Percentiles rank a stretch among this genome's conserved stretches.
phyloP scores from a whole-genome alignment of 2,329 filamentous ascomycete species.

The Metarhizium sp. region DNA sequence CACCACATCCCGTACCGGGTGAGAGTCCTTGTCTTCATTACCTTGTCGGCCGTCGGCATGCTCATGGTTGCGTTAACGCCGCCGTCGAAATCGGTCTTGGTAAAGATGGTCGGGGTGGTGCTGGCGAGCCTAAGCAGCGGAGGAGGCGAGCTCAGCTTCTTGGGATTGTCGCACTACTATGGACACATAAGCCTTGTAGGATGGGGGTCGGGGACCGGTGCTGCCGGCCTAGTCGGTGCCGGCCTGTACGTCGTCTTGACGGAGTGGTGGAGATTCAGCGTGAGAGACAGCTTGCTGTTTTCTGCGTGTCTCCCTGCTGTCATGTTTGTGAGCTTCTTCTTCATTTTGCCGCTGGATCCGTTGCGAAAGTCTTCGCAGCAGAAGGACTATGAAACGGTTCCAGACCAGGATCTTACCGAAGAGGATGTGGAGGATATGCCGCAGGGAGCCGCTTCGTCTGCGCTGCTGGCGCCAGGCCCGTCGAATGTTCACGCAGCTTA shows the following conservation, averaged over 20 bases:
- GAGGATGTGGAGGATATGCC: constrained; percentile 26
- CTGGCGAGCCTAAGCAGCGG: constrained; percentile 80
- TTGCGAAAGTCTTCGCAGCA: constrained; percentile 37
- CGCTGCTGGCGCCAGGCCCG: constrained; percentile 37
- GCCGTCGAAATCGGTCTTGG: constrained; percentile 50
- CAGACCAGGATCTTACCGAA: constrained; percentile 29
- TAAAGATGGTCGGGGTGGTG: constrained; percentile 75
- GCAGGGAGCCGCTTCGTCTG: constrained; percentile 33
- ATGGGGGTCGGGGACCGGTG: constrained; percentile 89
- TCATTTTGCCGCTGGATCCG: constrained; percentile 61
- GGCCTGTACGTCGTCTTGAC: constrained; percentile 83
- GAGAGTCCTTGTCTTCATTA: constrained; percentile 66
- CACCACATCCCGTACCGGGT: constrained; percentile 72
- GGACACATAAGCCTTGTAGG: constrained; percentile 77
- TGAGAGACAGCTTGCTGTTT: constrained; percentile 63
- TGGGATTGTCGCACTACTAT: constrained; percentile 89
- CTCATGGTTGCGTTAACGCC: constrained; percentile 77
- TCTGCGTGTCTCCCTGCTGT: constrained; percentile 71
- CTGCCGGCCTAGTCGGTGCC: constrained; percentile 77
- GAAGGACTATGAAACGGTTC: constrained; percentile 46
- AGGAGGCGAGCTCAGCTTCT: constrained; percentile 80
- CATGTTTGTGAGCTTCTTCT: constrained; percentile 83
- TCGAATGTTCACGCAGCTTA: constrained; percentile 27
- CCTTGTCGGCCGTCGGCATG: constrained; percentile 77
- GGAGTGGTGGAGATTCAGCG: constrained; percentile 65